phyloP scores from a whole-genome alignment of 345 rosid genomes.

The Cardamine occulta region DNA sequence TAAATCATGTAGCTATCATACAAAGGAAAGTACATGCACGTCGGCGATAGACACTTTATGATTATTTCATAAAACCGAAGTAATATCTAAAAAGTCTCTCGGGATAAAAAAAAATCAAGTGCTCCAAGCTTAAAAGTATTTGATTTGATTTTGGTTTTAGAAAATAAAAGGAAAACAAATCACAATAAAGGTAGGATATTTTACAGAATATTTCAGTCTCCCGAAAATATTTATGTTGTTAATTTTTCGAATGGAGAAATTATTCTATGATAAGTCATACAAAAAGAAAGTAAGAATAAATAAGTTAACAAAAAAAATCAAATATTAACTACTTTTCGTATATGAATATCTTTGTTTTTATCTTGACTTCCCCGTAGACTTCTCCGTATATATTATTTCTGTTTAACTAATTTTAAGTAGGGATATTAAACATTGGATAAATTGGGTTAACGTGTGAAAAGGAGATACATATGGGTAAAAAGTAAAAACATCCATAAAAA shows the following conservation, averaged over 20 bases:
- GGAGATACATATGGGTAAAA: neutral
- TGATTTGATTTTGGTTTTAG: neutral
- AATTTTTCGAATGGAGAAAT: neutral
- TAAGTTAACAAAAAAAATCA: neutral
- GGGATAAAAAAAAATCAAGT: neutral
- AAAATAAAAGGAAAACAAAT: neutral
- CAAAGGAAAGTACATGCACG: conserved; percentile 36
- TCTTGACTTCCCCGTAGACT: neutral
- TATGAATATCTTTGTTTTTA: neutral
- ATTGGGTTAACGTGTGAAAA: neutral
- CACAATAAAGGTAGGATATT: neutral
- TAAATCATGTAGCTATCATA: conserved; percentile 33
- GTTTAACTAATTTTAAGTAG: neutral
- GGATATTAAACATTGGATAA: neutral
- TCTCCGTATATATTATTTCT: neutral
- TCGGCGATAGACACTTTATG: conserved; percentile 16
- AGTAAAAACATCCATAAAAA: no score
- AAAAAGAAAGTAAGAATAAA: neutral
- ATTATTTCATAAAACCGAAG: neutral
- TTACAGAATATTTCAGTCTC: neutral
- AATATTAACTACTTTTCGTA: neutral
- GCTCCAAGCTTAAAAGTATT: conserved; percentile 4
- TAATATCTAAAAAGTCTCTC: neutral
- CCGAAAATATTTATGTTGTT: neutral
- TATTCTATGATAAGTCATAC: neutral